Conservation (phyloP, 1,139 yeast species). For the Pichia sp. region DNA sequence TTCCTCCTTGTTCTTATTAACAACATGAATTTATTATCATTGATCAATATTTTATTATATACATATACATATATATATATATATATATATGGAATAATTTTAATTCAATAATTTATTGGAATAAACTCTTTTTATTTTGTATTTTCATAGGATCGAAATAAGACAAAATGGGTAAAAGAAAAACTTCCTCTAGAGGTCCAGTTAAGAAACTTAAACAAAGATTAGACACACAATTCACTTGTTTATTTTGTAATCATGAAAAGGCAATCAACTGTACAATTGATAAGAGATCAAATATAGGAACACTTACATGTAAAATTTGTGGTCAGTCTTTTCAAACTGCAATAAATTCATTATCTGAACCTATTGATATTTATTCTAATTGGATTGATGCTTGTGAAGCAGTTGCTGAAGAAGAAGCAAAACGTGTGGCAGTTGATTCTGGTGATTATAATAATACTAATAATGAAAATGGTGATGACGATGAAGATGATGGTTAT, state of each 20-base stretch:
- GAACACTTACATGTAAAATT: slow-evolving; percentile 81
- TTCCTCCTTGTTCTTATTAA: no score
- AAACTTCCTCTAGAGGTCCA: slow-evolving; percentile 82
- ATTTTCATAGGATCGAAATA: neutral
- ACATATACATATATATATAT: no score
- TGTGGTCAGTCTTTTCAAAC: slow-evolving; percentile 95
- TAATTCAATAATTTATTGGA: no score
- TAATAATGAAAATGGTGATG: slow-evolving; percentile 23
- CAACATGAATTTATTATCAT: no score
- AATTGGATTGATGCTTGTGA: slow-evolving; percentile 99
- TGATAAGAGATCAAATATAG: slow-evolving; percentile 82
- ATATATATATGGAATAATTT: no score
- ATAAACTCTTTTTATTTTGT: no score
- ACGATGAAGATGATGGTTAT: slow-evolving; percentile 27
- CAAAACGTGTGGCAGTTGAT: slow-evolving; percentile 32
- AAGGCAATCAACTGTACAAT: slow-evolving; percentile 81
- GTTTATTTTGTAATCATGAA: slow-evolving; percentile 94
- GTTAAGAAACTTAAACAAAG: slow-evolving; percentile 71
- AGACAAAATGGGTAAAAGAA: slow-evolving; percentile 67
- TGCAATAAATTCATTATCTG: slow-evolving; percentile 72
- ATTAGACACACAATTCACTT: slow-evolving; percentile 79
- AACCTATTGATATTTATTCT: slow-evolving; percentile 90
- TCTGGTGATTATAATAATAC: slow-evolving; percentile 30
- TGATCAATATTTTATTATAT: no score
- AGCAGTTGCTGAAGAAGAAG: slow-evolving; percentile 70